Evolutionary conservation across 768 basidiomycete species (phyloP), one percentile per base, ranked within the genome.

Genomic region (Coprinellus aureogranulatus): DNA sequence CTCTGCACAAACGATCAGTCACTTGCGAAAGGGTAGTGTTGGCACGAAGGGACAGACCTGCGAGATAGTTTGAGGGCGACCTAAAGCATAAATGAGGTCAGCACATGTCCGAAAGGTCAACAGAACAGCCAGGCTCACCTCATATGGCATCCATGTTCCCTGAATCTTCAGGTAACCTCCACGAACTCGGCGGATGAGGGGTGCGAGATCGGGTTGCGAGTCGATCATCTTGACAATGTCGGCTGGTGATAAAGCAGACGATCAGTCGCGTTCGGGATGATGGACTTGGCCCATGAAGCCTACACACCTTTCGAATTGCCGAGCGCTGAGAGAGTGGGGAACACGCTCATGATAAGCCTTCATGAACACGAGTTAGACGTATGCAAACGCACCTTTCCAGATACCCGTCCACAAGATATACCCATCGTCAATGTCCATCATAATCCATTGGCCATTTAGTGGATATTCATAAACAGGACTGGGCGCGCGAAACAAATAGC

Each of bases 391-490:
- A 91, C 91, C 92, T 80, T 94, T 94, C 92, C 92, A 94, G 53
- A 94, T 94, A 10, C 91, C 90, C 1, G 93, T 94, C 92, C 92
- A 94, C 18, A 93, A 77, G 57, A 94, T 87, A 69, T 92, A 94
- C 2, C 92, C 92, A 68, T 93, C 92, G 68, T 94, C 92, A 67
- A 91, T 89, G 75, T 94, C 92, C 84, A 94, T 92, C 92, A 94
- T 94, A 66, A 94, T 90, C 89, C 91, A 92, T 66, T 94, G 91
- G 22, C 87, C 89, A 61, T 92, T 91, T 55, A 94, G 77, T 1
- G 90, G 90, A 65, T 93, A 94, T 68, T 94, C 92, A 66, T 90
- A 94, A 11, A 94, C 92, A 12, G 91, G 90, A 54, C 92, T 84
- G 59, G 31, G 12, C 22, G 8, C n/a, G 18, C 16, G 57, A 39